Conservation (phyloP, 1,284 basidiomycete genomes). For the Leccinum olivaceoglutinosum region DNA sequence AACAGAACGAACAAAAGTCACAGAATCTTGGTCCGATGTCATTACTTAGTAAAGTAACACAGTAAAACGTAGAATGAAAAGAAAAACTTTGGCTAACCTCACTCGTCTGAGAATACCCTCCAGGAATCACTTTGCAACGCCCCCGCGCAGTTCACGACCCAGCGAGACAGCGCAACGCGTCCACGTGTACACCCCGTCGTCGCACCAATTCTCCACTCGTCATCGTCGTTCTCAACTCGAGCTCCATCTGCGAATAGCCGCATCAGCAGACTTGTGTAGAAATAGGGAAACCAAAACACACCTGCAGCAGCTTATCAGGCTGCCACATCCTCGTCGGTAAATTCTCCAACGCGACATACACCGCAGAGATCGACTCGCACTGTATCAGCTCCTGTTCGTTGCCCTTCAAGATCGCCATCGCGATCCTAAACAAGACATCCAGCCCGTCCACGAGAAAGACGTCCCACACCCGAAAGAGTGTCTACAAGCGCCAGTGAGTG, state of each 20-base stretch:
- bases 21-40: too few relatives aligned
- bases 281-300: constrained; percentile 24
- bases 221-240: neutral
- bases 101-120: too few relatives aligned
- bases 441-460: constrained; percentile 93
- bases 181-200: neutral
- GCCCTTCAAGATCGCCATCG: constrained; percentile 79
- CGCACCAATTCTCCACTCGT: neutral
- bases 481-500: constrained; percentile 38
- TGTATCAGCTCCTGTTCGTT: constrained; percentile 81
- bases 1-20: too few relatives aligned
- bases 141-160: neutral
- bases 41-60: too few relatives aligned
- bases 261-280: neutral
- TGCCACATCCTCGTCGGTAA: constrained; percentile 90
- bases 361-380: constrained; percentile 78
- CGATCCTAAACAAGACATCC: constrained; percentile 88
- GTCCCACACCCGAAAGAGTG: constrained; percentile 90
- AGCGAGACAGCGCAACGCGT: neutral
- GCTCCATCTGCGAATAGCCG: neutral
- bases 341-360: constrained; percentile 73
- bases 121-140: too few relatives aligned
- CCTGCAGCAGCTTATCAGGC: constrained; percentile 84
- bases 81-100: too few relatives aligned
- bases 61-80: too few relatives aligned